Evolutionary conservation across 2,329 filamentous ascomycete genomes (phyloP).

Genomic region (Talaromyces verruculosus): DNA sequence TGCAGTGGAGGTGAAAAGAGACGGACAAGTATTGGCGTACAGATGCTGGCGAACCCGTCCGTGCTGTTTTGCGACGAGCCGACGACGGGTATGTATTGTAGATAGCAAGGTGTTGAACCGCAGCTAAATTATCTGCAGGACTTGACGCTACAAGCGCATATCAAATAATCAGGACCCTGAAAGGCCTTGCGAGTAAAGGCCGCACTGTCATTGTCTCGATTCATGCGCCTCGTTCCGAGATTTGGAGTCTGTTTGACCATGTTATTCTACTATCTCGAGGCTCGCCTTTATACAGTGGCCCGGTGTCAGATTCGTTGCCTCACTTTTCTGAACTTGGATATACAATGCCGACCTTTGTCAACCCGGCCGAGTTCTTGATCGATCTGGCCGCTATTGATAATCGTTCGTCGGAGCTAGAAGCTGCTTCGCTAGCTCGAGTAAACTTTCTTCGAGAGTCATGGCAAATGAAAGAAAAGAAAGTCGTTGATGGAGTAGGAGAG

Average conservation of each 20-base stretch:
- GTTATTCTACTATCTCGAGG: slow-evolving; percentile 68
- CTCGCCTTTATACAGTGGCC: slow-evolving; percentile 66
- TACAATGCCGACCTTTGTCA: slow-evolving; percentile 68
- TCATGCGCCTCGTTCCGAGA: slow-evolving; percentile 75
- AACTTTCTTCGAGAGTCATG: slow-evolving; percentile 62
- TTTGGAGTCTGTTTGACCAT: slow-evolving; percentile 74
- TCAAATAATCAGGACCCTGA: slow-evolving; percentile 69
- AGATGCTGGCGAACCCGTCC: slow-evolving; percentile 75
- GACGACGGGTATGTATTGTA: slow-evolving; percentile 58
- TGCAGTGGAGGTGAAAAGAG: slow-evolving; percentile 79
- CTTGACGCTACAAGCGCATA: slow-evolving; percentile 75
- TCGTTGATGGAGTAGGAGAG: slow-evolving; percentile 11
- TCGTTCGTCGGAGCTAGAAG: slow-evolving; percentile 65
- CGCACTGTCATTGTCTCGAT: slow-evolving; percentile 72
- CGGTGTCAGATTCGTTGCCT: slow-evolving; percentile 56
- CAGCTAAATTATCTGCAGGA: slow-evolving; percentile 24
- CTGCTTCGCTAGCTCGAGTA: slow-evolving; percentile 59
- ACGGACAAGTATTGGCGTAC: slow-evolving; percentile 73
- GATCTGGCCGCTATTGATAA: slow-evolving; percentile 74
- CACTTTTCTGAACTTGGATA: slow-evolving; percentile 65
- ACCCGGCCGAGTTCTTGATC: slow-evolving; percentile 74
- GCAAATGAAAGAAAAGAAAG: slow-evolving; percentile 34
- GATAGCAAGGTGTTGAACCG: neutral
- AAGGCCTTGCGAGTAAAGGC: slow-evolving; percentile 65
- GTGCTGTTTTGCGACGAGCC: slow-evolving; percentile 77